Evolutionary conservation across 371 early-diverging fungal genomes (phyloP).

Genomic region (Mucor lusitanicus): DNA sequence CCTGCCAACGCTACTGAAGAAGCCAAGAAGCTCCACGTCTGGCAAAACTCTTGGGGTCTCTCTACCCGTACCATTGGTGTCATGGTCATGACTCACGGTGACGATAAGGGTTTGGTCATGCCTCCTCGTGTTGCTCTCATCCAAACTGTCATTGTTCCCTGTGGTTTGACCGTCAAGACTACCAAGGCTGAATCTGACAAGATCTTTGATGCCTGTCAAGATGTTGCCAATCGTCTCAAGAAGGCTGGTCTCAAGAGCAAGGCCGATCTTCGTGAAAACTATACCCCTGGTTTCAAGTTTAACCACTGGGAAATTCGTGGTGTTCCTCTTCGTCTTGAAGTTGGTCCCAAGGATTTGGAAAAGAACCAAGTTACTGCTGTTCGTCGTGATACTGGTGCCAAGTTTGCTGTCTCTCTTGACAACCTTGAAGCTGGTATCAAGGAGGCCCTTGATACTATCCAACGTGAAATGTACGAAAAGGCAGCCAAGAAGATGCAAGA

Average conservation of each 20-base stretch:
- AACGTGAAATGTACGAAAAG: slow-evolving; percentile 88
- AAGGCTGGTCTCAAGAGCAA: slow-evolving; percentile 86
- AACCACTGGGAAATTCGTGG: slow-evolving; percentile 99
- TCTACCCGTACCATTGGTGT: slow-evolving; percentile 99
- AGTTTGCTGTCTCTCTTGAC: slow-evolving; percentile 66
- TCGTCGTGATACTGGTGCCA: slow-evolving; percentile 87
- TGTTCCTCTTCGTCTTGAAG: slow-evolving; percentile 97
- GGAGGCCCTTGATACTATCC: slow-evolving; percentile 83
- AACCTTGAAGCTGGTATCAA: slow-evolving; percentile 63
- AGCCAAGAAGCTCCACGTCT: slow-evolving; percentile 75
- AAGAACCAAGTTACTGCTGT: slow-evolving; percentile 83
- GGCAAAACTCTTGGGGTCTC: slow-evolving; percentile 99
- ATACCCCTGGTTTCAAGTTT: slow-evolving; percentile 99
- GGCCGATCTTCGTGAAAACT: slow-evolving; percentile 89
- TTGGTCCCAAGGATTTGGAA: slow-evolving; percentile 97
- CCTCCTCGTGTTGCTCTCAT: slow-evolving; percentile 96
- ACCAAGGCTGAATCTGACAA: slow-evolving; percentile 68
- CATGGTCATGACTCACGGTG: slow-evolving; percentile 99
- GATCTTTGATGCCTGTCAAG: slow-evolving; percentile 72
- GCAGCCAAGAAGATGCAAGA: slow-evolving; percentile 86
- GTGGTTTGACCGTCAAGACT: slow-evolving; percentile 93
- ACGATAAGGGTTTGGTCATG: slow-evolving; percentile 98
- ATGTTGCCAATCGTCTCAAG: slow-evolving; percentile 71
- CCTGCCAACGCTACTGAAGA: slow-evolving; percentile 42
- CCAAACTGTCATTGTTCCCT: slow-evolving; percentile 97